Evolutionary conservation across 2,329 filamentous ascomycete genomes (phyloP), one percentile per base, ranked within the genome.

Genomic region (Diaporthe vexans): DNA sequence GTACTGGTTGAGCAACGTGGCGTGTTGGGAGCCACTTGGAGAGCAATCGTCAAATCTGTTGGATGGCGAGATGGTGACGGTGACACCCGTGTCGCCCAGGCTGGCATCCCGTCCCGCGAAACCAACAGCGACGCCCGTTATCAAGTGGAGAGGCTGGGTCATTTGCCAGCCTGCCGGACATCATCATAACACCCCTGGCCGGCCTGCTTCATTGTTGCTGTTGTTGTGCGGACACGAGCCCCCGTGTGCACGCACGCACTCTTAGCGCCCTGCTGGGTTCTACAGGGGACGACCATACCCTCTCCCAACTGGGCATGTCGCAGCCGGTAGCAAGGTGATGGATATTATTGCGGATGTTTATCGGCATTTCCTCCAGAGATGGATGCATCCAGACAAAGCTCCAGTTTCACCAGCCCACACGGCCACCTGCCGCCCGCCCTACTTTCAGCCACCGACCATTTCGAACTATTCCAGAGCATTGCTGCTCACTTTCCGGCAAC

Each of bases 1-100:
- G n/a, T n/a, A n/a, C n/a, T n/a, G n/a, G n/a, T 29, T 59, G 57
- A 63, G 48, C 63, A 63, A 72, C 70, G 70, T 72, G 70, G 70
- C 70, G 58, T 72, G 70, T 63, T 52, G 43, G 46, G 58, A 56
- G 70, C 70, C 70, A 72, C 70, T 61, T 72, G 70, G 21, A 21
- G 59, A 40, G 48, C 57, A 24, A 56, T 33, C 43, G 33, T 35
- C 70, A 52, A 52, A 54, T 46, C 29, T 29, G 29, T 29, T 29
- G 2, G 29, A 3, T 29, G 29, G 29, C 29, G 46, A 52, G 46
- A 52, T 26, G 63, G 29, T 29, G 29, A 29, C 29, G 29, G 46
- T 68, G 21, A 54, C 63, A 68, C 61, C 29, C 26, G 37, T 29
- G 21, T 21, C 63, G n/a, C 40, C 40, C 29, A 29, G 29, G 29